Evolutionary conservation across 1,284 basidiomycete species (phyloP), one percentile per base, ranked within the genome.

Genomic region (Ustilago shanxiensis): DNA sequence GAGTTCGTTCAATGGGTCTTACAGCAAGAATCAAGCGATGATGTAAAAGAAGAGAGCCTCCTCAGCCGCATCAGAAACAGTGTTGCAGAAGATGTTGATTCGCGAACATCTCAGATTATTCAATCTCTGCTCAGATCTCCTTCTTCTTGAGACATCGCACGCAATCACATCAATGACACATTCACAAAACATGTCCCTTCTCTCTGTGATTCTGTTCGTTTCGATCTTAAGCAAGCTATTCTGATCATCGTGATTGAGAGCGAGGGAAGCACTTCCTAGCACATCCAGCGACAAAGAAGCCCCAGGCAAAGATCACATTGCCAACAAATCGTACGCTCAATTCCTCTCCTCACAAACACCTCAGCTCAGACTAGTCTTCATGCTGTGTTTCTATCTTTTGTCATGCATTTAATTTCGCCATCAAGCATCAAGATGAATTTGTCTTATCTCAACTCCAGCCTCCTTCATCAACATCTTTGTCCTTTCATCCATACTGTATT

Each of bases 401-500:
- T n/a, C n/a, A n/a, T n/a, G n/a, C n/a, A n/a, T n/a, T n/a, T n/a
- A n/a, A n/a, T 33, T 33, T 33, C 7, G 5, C 7, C 13, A 29
- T 31, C 29, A 68, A 1, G 70, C 53, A 52, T 76, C 73, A 9
- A 76, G 50, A 51, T 76, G 73, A 29, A 71, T 74, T 60, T 85
- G 76, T 16, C 87, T 62, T 50, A 88, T 77, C 18, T 74, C 71
- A 7, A 88, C 86, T 6, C 87, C 86, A 0, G 87, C 86, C 49
- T 87, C 80, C 22, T 78, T 69, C 61, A 88, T 86, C 28, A 88
- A 86, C 11, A 70, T 59, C 6, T 82, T 72, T 18, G 83, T 85
- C 20, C 83, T 77, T 18, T 88, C 91, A 82, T 87, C 95, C 77
- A 84, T 79, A 26, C 69, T 75, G 87, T 99, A 99, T 68, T 92